phyloP scores from a whole-genome alignment of 2,329 filamentous ascomycete species.

The Parascedosporium putredinis region DNA sequence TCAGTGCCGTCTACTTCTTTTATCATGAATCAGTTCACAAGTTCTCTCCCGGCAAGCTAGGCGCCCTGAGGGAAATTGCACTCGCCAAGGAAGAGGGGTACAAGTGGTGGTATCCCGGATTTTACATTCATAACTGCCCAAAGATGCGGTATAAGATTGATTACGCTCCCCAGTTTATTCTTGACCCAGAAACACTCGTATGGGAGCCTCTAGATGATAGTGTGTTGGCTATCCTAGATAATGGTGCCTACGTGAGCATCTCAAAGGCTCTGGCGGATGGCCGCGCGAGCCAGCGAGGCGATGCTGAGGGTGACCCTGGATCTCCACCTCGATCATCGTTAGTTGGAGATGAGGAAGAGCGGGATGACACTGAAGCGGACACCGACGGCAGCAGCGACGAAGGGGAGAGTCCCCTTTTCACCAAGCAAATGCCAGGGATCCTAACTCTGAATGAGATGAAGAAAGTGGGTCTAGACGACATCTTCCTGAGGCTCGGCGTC shows the following conservation, averaged over 20 bases:
- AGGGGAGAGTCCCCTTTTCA: constrained; percentile 35
- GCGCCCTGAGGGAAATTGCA: constrained; percentile 62
- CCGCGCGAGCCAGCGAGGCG: not conserved
- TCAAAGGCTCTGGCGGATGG: constrained; percentile 13
- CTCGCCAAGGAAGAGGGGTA: constrained; percentile 61
- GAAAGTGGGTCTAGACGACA: constrained; percentile 45
- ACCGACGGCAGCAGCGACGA: constrained; percentile 7
- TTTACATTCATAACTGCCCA: constrained; percentile 68
- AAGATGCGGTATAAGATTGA: constrained; percentile 85
- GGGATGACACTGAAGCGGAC: constrained; percentile 12
- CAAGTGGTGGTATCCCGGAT: constrained; percentile 69
- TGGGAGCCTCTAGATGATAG: constrained; percentile 52
- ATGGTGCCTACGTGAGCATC: constrained; percentile 45
- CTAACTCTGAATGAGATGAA: constrained; percentile 42
- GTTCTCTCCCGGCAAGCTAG: constrained; percentile 63
- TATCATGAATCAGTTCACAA: constrained; percentile 66
- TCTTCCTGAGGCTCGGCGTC: constrained; percentile 40
- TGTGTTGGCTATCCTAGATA: constrained; percentile 38
- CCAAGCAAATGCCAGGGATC: constrained; percentile 57
- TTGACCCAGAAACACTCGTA: constrained; percentile 54
- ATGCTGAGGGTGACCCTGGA: constrained; percentile 1
- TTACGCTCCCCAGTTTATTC: constrained; percentile 62
- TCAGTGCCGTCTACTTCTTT: constrained; percentile 76
- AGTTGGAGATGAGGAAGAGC: constrained; percentile 13
- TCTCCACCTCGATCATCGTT: constrained; percentile 16